Evolutionary conservation across 2,329 filamentous ascomycete genomes (phyloP).

Genomic region (Coniochaeta sp.): DNA sequence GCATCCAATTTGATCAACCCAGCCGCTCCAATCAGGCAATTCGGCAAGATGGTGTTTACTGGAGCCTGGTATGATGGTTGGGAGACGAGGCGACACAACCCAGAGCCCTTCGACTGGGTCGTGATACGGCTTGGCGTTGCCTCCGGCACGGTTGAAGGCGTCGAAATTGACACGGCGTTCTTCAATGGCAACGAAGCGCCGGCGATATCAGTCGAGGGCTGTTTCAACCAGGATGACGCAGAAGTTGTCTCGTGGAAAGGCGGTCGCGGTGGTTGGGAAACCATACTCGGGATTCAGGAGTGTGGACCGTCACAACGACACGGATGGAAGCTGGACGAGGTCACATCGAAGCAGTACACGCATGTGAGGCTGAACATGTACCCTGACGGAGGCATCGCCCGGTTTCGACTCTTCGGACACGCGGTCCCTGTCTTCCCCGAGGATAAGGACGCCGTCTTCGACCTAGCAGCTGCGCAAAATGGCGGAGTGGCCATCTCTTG

Average conservation of each 20-base stretch:
- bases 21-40: constrained; percentile 54
- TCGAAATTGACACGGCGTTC: constrained; percentile 75
- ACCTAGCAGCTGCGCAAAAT: constrained; percentile 72
- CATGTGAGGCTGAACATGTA: constrained; percentile 81
- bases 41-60: constrained; percentile 61
- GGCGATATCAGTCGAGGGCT: constrained; percentile 69
- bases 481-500: constrained; percentile 69
- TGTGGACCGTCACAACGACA: constrained; percentile 70
- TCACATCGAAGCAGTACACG: constrained; percentile 62
- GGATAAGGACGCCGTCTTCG: constrained; percentile 58
- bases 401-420: constrained; percentile 70
- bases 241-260: constrained; percentile 58
- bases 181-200: constrained; percentile 81
- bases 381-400: constrained; percentile 75
- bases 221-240: constrained; percentile 57
- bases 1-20: constrained; percentile 57
- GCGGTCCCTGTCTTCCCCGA: constrained; percentile 70
- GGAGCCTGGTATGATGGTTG: constrained; percentile 67
- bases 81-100: constrained; percentile 62
- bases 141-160: constrained; percentile 63
- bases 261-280: constrained; percentile 58
- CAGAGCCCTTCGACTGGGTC: constrained; percentile 58
- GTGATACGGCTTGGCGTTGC: constrained; percentile 60
- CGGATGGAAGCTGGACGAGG: constrained; percentile 58
- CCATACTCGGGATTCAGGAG: constrained; percentile 60